These are phyloP conservation scores for Hygrocybe punicea DNA, from an alignment of 768 basidiomycete genomes.

Conservation along the genomic window DNA sequence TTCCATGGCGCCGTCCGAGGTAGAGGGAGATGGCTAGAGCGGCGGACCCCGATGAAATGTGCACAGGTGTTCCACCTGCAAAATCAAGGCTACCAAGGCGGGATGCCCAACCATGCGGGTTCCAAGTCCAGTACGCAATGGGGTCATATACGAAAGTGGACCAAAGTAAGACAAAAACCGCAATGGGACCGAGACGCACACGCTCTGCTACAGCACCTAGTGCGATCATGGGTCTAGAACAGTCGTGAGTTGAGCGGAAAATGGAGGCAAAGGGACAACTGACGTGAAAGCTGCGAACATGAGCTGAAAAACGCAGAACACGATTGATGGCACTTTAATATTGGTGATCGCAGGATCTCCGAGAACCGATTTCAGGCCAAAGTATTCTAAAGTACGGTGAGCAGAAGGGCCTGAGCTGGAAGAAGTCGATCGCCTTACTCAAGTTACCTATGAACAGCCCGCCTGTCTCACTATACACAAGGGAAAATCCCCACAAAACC, in stretches of 20 bases:
- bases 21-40: conserved; percentile 89
- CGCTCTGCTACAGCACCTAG: conserved; percentile 93
- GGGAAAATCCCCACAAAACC: conserved; percentile 97
- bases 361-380: conserved; percentile 76
- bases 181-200: conserved; percentile 74
- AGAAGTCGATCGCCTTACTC: conserved; percentile 42
- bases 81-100: conserved; percentile 84
- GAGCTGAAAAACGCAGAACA: conserved; percentile 81
- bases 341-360: conserved; percentile 72
- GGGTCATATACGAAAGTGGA: conserved; percentile 87
- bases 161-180: conserved; percentile 92
- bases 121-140: conserved; percentile 97
- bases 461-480: conserved; percentile 81
- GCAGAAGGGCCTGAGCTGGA: neutral
- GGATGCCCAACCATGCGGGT: conserved; percentile 70
- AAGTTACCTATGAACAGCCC: conserved; percentile 79
- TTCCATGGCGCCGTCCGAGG: conserved; percentile 87
- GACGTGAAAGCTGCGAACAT: conserved; percentile 91
- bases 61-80: conserved; percentile 94
- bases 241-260: conserved; percentile 4
- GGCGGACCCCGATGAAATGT: conserved; percentile 90
- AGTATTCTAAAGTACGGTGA: conserved; percentile 53
- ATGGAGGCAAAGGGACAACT: conserved; percentile 16
- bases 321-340: conserved; percentile 63
- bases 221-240: conserved; percentile 72